phyloP scores from a whole-genome alignment of 306 rosid species.

The Begonia masoniana region DNA sequence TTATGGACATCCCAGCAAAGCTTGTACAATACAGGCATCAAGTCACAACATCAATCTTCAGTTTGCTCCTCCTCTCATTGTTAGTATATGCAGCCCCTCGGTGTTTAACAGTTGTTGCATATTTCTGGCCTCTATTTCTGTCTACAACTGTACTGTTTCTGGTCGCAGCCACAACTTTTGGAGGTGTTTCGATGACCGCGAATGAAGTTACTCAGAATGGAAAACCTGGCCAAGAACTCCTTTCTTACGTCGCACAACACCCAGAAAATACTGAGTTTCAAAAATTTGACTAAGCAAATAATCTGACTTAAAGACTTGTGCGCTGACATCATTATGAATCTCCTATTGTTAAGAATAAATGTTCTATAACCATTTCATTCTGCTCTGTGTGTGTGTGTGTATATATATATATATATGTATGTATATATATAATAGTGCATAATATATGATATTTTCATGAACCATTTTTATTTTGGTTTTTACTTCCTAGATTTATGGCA shows the following conservation, averaged over 20 bases:
- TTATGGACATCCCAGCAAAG: slow-evolving; percentile 43
- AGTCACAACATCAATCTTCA: slow-evolving; percentile 31
- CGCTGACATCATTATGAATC: no score
- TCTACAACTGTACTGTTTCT: slow-evolving; percentile 58
- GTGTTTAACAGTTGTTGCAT: slow-evolving; percentile 39
- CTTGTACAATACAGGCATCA: slow-evolving; percentile 48
- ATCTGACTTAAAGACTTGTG: no score
- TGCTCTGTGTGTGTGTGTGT: no score
- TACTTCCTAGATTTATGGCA: no score
- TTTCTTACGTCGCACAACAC: slow-evolving; percentile 54
- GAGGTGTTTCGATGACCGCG: slow-evolving; percentile 45
- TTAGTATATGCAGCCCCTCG: slow-evolving; percentile 49
- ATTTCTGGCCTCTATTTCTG: slow-evolving; percentile 79
- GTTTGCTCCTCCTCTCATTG: slow-evolving; percentile 27
- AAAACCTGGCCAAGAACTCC: slow-evolving; percentile 50
- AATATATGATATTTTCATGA: no score
- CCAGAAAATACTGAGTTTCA: slow-evolving; percentile 16
- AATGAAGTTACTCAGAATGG: slow-evolving; percentile 30
- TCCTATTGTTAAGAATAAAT: no score
- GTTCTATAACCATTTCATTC: no score
- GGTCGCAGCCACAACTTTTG: slow-evolving; percentile 32
- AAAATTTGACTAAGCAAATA: no score
- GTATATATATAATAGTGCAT: no score
- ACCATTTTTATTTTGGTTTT: no score
- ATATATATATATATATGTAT: no score